Conservation (phyloP, 2,329 filamentous ascomycete species). For the Aspergillus latus region DNA sequence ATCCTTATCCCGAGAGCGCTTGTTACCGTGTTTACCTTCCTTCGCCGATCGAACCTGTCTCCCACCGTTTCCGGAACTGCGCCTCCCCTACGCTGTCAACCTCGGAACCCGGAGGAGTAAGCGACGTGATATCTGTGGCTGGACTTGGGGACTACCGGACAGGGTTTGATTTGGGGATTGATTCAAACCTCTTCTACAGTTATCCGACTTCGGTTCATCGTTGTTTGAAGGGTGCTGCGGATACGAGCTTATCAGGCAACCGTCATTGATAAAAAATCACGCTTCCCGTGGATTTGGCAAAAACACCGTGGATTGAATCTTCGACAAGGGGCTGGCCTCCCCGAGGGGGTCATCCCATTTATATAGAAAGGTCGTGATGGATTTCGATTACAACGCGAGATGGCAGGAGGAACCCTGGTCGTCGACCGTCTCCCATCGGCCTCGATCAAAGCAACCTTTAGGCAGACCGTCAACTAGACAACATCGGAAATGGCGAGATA, state of each 20-base stretch:
- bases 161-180: neutral
- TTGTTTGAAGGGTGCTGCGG: constrained; percentile 4
- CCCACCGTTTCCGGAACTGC: constrained; percentile 20
- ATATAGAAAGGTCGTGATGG: constrained; percentile 33
- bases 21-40: constrained; percentile 14
- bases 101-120: constrained; percentile 11
- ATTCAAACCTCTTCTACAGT: neutral
- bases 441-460: constrained; percentile 7
- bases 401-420: constrained; percentile 18
- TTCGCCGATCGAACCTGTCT: constrained; percentile 16
- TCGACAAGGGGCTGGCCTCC: constrained; percentile 42
- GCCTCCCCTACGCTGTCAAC: constrained; percentile 22
- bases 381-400: constrained; percentile 27
- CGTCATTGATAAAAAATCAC: neutral
- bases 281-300: constrained; percentile 17
- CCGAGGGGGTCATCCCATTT: constrained; percentile 41
- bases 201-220: neutral
- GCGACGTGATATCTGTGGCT: constrained; percentile 9
- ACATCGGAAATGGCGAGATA: constrained; percentile 24
- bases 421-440: constrained; percentile 14
- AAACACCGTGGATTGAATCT: constrained; percentile 40
- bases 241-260: constrained; percentile 17
- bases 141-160: neutral
- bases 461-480: constrained; percentile 14
- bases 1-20: constrained; percentile 7